These are phyloP conservation scores for Macroventuria anomochaeta DNA, from an alignment of 2,329 filamentous ascomycete genomes.

Conservation along the genomic window DNA sequence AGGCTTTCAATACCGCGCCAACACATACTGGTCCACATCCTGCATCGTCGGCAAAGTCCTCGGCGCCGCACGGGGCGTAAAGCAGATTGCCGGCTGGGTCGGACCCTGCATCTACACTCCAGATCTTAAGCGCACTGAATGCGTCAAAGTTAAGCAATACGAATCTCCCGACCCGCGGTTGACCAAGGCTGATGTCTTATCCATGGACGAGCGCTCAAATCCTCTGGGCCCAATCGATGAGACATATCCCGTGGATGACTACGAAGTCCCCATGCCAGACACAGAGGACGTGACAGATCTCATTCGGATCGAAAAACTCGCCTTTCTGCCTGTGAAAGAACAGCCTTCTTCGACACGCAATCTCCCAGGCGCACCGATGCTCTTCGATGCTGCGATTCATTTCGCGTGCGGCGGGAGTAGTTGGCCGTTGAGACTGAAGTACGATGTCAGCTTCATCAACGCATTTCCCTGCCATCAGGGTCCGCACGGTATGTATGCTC, in stretches of 20 bases:
- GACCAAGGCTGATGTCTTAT: constrained; percentile 65
- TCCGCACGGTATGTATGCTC: constrained; percentile 45
- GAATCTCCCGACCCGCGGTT: constrained; percentile 62
- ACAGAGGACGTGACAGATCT: constrained; percentile 66
- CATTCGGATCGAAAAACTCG: constrained; percentile 73
- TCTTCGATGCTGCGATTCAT: constrained; percentile 49
- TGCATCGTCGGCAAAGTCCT: constrained; percentile 79
- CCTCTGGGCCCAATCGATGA: constrained; percentile 70
- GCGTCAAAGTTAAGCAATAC: constrained; percentile 70
- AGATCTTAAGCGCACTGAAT: constrained; percentile 72
- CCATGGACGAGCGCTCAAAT: constrained; percentile 71
- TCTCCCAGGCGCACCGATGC: constrained; percentile 40
- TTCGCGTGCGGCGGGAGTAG: constrained; percentile 51
- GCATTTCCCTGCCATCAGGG: constrained; percentile 52
- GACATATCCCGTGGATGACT: constrained; percentile 70
- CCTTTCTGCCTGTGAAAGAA: constrained; percentile 59
- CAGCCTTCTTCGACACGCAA: constrained; percentile 38
- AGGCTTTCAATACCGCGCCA: constrained; percentile 78
- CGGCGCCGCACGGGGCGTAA: constrained; percentile 69
- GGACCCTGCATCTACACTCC: constrained; percentile 72
- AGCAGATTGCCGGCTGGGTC: constrained; percentile 74
- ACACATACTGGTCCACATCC: constrained; percentile 77
- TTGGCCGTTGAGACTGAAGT: constrained; percentile 48
- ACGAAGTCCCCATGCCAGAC: constrained; percentile 66
- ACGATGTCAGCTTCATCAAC: constrained; percentile 52